These are phyloP conservation scores for Penicillium salamii DNA, from an alignment of 495 filamentous ascomycete genomes.

Conservation along the genomic window DNA sequence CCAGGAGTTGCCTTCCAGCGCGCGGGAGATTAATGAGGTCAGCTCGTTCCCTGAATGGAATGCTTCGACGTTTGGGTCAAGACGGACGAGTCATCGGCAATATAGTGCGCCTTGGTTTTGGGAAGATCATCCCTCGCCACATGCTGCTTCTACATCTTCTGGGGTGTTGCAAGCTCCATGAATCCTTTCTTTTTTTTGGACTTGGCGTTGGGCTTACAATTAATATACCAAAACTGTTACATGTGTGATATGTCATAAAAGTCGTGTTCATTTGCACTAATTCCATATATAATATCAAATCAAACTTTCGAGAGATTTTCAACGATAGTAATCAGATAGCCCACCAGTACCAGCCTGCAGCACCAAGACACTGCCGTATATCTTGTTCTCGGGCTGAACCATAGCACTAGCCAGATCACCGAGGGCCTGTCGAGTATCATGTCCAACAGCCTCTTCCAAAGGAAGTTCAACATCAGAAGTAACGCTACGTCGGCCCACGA, in stretches of 20 bases:
- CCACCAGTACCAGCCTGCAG: slow-evolving; percentile 57
- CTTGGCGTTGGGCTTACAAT: background rate
- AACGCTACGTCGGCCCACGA: slow-evolving; percentile 61
- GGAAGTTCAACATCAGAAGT: slow-evolving; percentile 14
- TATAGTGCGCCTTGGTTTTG: slow-evolving; percentile 19
- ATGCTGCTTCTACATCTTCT: slow-evolving; percentile 6
- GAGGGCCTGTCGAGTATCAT: slow-evolving; percentile 58
- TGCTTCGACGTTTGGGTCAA: background rate
- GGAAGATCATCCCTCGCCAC: background rate
- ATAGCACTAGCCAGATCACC: slow-evolving; percentile 66
- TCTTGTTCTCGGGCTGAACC: slow-evolving; percentile 48
- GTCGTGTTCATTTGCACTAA: too few relatives aligned
- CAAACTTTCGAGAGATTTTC: background rate
- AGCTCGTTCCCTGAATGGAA: slow-evolving; percentile 9
- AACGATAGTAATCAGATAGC: slow-evolving; percentile 4
- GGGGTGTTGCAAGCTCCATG: background rate
- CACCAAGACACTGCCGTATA: slow-evolving; percentile 74
- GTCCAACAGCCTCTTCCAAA: slow-evolving; percentile 26
- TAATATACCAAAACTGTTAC: too few relatives aligned
- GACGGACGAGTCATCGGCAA: background rate
- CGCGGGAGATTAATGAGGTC: slow-evolving; percentile 16
- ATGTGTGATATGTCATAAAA: too few relatives aligned
- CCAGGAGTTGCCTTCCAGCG: slow-evolving; percentile 15
- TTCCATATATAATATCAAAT: background rate
- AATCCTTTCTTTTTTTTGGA: background rate